These are phyloP conservation scores for Pleurotus giganteus DNA, from an alignment of 768 basidiomycete genomes.

Conservation along the genomic window DNA sequence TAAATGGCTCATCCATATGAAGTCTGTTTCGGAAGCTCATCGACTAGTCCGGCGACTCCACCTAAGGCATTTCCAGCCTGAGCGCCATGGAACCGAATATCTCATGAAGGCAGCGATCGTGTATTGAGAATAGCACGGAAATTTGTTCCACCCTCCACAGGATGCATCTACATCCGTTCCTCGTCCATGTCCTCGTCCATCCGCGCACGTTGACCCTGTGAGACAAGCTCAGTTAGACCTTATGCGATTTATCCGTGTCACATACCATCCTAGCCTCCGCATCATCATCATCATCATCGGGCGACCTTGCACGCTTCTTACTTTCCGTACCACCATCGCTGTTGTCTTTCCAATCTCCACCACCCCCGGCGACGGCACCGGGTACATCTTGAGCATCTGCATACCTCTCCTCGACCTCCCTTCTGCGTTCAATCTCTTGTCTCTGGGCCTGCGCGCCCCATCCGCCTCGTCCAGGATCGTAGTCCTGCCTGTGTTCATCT, in stretches of 20 bases:
- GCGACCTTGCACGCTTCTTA: slow-evolving; percentile 69
- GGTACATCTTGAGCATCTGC: slow-evolving; percentile 77
- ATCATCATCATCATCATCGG: slow-evolving; percentile 71
- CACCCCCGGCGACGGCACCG: slow-evolving; percentile 79
- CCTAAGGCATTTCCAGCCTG: slow-evolving; percentile 46
- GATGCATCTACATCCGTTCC: slow-evolving; percentile 61
- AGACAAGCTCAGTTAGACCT: neutral
- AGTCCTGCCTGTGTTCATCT: slow-evolving; percentile 96
- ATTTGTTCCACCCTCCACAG: too few species aligned
- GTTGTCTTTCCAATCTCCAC: slow-evolving; percentile 78
- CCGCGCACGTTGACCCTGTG: slow-evolving; percentile 56
- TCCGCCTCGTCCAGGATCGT: slow-evolving; percentile 93
- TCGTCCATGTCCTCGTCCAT: slow-evolving; percentile 66
- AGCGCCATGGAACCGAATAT: slow-evolving; percentile 34
- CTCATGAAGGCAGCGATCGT: slow-evolving; percentile 47
- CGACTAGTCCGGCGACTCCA: slow-evolving; percentile 63
- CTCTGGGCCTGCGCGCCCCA: slow-evolving; percentile 89
- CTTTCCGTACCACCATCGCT: slow-evolving; percentile 32
- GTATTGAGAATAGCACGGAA: slow-evolving; percentile 36
- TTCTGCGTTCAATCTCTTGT: slow-evolving; percentile 68
- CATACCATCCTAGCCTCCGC: slow-evolving; percentile 46
- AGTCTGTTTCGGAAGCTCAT: slow-evolving; percentile 64
- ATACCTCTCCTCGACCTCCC: slow-evolving; percentile 86
- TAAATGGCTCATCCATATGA: slow-evolving; percentile 54
- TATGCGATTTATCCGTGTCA: slow-evolving; percentile 9